phyloP scores from a whole-genome alignment of 306 rosid genomes.

The Hylodesmum podocarpum region DNA sequence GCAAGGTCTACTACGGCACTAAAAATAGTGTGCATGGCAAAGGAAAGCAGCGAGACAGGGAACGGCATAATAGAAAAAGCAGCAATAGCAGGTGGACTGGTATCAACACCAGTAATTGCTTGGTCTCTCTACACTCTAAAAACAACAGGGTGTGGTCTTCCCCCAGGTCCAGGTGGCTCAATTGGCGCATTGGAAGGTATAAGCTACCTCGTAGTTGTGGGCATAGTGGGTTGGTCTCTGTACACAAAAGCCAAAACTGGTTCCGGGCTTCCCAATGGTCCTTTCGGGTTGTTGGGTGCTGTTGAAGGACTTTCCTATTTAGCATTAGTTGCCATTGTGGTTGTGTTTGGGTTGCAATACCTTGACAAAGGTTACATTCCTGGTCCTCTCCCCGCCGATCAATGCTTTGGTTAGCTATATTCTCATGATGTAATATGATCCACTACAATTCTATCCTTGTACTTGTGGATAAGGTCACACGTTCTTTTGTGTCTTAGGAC shows the following conservation, averaged over 20 bases:
- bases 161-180: conserved; percentile 92
- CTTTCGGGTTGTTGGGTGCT: conserved; percentile 82
- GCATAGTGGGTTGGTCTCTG: conserved; percentile 82
- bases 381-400: conserved; percentile 86
- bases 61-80: conserved; percentile 49
- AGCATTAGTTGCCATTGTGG: conserved; percentile 58
- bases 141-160: conserved; percentile 90
- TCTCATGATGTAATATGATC: conserved; percentile 25
- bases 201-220: conserved; percentile 73
- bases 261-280: conserved; percentile 86
- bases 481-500: neutral
- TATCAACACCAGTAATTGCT: conserved; percentile 75
- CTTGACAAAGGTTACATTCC: conserved; percentile 76
- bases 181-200: conserved; percentile 88
- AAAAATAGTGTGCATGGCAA: conserved; percentile 61
- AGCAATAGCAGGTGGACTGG: conserved; percentile 74
- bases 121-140: conserved; percentile 95
- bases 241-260: conserved; percentile 84
- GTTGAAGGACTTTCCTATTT: conserved; percentile 80
- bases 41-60: conserved; percentile 49
- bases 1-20: conserved; percentile 11
- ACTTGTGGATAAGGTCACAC: conserved; percentile 46
- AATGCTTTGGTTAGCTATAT: conserved; percentile 69
- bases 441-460: conserved; percentile 36
- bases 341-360: conserved; percentile 82